Conservation (phyloP, 2,329 filamentous ascomycete species). For the Penicillium sp. region DNA sequence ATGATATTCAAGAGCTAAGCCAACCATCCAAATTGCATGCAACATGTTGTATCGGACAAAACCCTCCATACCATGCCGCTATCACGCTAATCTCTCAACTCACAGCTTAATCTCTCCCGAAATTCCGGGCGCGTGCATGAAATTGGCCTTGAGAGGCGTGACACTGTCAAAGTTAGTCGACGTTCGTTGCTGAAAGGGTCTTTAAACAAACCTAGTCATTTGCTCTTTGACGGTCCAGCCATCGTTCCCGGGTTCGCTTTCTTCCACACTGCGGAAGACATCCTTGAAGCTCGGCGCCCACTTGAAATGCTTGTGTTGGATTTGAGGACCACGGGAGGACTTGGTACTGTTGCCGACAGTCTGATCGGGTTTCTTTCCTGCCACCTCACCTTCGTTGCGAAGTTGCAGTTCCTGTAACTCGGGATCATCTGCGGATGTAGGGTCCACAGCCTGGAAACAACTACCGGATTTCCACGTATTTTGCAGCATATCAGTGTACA, state of each 20-base stretch:
- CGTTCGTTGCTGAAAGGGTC: too few species aligned
- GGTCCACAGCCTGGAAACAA: slow-evolving; percentile 78
- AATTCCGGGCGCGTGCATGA: slow-evolving; percentile 70
- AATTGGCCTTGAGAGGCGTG: slow-evolving; percentile 88
- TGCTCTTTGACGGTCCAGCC: slow-evolving; percentile 90
- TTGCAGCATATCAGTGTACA: slow-evolving; percentile 85
- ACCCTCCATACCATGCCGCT: slow-evolving; percentile 15
- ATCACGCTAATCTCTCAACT: slow-evolving; percentile 50
- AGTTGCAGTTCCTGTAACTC: slow-evolving; percentile 72
- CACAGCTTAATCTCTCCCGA: slow-evolving; percentile 77
- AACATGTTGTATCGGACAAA: slow-evolving; percentile 28
- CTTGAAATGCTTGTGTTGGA: slow-evolving; percentile 85
- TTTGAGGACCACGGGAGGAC: slow-evolving; percentile 40
- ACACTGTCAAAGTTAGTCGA: slow-evolving; percentile 56
- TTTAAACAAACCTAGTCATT: slow-evolving; percentile 67
- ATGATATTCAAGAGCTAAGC: slow-evolving; percentile 29
- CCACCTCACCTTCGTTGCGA: slow-evolving; percentile 60
- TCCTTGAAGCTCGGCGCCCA: slow-evolving; percentile 88
- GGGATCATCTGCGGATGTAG: slow-evolving; percentile 57
- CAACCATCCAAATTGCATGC: slow-evolving; percentile 27
- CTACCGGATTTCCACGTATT: slow-evolving; percentile 82
- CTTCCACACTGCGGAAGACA: slow-evolving; percentile 82
- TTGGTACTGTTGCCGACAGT: slow-evolving; percentile 28
- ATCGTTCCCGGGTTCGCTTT: slow-evolving; percentile 77
- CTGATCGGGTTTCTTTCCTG: slow-evolving; percentile 28